Evolutionary conservation across 2,329 filamentous ascomycete genomes (phyloP).

Genomic region (Phialophora macrospora): DNA sequence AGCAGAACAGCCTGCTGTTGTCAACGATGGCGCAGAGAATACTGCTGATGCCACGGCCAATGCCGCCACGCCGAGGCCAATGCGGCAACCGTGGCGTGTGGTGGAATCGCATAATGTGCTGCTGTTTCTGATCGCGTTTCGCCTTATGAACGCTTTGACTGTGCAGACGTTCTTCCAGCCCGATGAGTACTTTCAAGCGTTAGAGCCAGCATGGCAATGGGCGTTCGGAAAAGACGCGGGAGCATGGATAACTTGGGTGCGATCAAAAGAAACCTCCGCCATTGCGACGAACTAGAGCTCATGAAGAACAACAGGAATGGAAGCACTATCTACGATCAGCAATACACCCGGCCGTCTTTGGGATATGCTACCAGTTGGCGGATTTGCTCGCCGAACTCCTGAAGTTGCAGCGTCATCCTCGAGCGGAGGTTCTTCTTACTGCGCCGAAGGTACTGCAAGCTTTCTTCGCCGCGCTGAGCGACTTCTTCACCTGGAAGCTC

Average conservation of each 20-base stretch:
- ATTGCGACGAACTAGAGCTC: constrained; percentile 14
- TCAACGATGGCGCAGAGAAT: not conserved
- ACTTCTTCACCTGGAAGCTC: constrained; percentile 88
- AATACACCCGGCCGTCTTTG: constrained; percentile 87
- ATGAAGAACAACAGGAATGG: constrained; percentile 75
- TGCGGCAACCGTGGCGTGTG: constrained; percentile 5
- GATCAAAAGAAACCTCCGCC: constrained; percentile 41
- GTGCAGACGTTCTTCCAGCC: constrained; percentile 94
- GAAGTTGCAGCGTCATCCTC: constrained; percentile 58
- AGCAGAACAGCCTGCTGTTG: not conserved
- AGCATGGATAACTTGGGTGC: constrained; percentile 95
- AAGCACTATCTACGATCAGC: constrained; percentile 83
- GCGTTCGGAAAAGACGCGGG: constrained; percentile 73
- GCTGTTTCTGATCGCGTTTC: constrained; percentile 64
- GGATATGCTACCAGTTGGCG: constrained; percentile 69
- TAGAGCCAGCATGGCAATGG: constrained; percentile 91
- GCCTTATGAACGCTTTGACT: constrained; percentile 77
- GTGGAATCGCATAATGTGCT: constrained; percentile 41
- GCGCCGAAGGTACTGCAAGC: constrained; percentile 79
- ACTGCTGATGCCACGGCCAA: not conserved
- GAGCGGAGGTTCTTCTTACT: constrained; percentile 70
- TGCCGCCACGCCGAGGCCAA: not conserved
- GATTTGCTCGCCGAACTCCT: constrained; percentile 63
- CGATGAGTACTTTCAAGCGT: constrained; percentile 94
- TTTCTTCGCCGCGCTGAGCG: constrained; percentile 73